These are phyloP conservation scores for Kalmanozyma brasiliensis DNA, from an alignment of 1,284 basidiomycete genomes.

Conservation along the genomic window DNA sequence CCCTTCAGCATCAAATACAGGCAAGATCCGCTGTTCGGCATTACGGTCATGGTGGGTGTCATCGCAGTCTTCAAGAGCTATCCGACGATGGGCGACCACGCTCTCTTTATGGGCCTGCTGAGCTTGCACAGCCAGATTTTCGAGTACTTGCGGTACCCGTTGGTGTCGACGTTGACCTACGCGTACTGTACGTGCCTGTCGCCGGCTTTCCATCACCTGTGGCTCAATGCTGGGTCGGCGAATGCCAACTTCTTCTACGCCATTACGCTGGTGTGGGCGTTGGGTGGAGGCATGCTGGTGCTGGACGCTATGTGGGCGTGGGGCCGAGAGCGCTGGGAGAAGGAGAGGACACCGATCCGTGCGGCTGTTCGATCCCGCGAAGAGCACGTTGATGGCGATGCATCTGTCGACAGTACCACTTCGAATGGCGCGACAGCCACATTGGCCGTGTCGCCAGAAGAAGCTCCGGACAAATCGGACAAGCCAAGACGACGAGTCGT, in stretches of 20 bases:
- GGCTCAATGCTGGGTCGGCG: conserved; percentile 90
- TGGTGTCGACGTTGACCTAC: conserved; percentile 84
- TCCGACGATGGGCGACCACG: conserved; percentile 87
- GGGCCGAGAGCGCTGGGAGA: conserved; percentile 61
- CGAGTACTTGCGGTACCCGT: conserved; percentile 82
- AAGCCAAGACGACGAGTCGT: conserved; percentile 27
- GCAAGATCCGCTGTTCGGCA: conserved; percentile 84
- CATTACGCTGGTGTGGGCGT: conserved; percentile 89
- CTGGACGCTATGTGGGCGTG: conserved; percentile 82
- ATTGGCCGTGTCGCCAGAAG: neutral
- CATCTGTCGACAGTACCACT: conserved; percentile 11
- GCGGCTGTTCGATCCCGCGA: neutral
- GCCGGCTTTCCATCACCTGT: conserved; percentile 89
- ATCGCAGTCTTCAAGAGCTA: conserved; percentile 90
- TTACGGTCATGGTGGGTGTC: conserved; percentile 81
- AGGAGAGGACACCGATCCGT: conserved; percentile 42
- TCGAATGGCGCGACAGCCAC: neutral
- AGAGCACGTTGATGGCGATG: conserved; percentile 8
- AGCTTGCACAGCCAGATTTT: conserved; percentile 85
- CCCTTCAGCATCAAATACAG: conserved; percentile 90
- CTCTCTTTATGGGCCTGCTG: conserved; percentile 83
- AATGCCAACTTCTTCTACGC: conserved; percentile 99
- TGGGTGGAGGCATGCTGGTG: conserved; percentile 83
- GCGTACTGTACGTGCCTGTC: conserved; percentile 86
- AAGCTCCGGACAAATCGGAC: conserved; percentile 11